phyloP scores from a whole-genome alignment of 1,284 basidiomycete species.

The Rhodotorula sp. region DNA sequence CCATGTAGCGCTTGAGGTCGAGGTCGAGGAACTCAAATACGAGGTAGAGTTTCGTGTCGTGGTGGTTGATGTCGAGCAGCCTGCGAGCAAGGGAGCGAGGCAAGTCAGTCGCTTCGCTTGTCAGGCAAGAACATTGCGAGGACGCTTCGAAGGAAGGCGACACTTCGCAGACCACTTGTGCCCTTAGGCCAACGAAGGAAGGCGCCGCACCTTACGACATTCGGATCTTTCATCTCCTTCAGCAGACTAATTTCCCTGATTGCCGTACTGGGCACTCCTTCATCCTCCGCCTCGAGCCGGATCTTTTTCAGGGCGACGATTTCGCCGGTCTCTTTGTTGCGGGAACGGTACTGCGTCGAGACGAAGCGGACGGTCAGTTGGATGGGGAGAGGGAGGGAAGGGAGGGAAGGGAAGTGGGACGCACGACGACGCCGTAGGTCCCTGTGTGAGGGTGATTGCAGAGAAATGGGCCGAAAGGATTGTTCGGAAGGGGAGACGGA shows the following conservation, averaged over 20 bases:
- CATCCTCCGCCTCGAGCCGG: conserved; percentile 92
- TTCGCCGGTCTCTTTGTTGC: conserved; percentile 58
- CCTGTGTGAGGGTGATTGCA: conserved; percentile 55
- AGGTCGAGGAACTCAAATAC: conserved; percentile 94
- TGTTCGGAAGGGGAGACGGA: not conserved
- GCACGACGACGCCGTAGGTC: conserved; percentile 97
- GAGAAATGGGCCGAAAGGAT: not conserved
- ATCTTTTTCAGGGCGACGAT: conserved; percentile 97
- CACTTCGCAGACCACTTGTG: not conserved
- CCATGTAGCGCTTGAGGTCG: conserved; percentile 95
- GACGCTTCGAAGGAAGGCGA: not conserved
- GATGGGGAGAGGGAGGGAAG: not conserved
- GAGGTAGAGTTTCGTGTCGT: conserved; percentile 92
- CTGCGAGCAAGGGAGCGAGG: conserved; percentile 51
- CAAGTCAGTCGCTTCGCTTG: too few species aligned
- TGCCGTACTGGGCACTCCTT: conserved; percentile 94
- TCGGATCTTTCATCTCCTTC: conserved; percentile 93
- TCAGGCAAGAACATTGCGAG: too few species aligned
- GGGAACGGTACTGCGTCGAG: conserved; percentile 41
- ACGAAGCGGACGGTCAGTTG: not conserved
- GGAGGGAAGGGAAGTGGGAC: conserved; percentile 9
- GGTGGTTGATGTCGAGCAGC: conserved; percentile 91
- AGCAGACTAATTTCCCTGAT: conserved; percentile 96
- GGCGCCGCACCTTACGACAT: conserved; percentile 71
- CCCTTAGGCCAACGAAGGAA: not conserved